phyloP scores from a whole-genome alignment of 2,329 filamentous ascomycete species.

The Scytalidium sp. region DNA sequence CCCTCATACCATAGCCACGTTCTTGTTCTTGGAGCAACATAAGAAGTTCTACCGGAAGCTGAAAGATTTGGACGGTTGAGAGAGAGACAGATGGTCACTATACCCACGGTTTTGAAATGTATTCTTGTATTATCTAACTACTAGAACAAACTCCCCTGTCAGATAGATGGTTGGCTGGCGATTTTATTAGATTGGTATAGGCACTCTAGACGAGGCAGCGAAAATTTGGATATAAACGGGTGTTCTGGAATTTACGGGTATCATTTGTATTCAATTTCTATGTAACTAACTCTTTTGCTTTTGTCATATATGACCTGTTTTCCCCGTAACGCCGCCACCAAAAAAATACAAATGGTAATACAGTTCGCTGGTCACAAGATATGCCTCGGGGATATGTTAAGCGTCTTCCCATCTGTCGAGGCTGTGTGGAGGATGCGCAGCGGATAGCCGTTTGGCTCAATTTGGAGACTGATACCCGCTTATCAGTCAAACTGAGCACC shows the following conservation, averaged over 20 bases:
- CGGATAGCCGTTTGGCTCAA: too few species aligned
- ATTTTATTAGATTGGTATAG: background rate
- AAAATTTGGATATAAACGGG: conserved; percentile 14
- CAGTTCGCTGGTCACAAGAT: conserved; percentile 1
- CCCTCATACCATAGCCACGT: conserved; percentile 83
- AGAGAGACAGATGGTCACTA: background rate
- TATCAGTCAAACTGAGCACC: too few species aligned
- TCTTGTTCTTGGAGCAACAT: conserved; percentile 83
- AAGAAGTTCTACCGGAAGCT: conserved; percentile 69
- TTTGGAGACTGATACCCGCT: too few species aligned
- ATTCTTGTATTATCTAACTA: background rate
- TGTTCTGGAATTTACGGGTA: conserved; percentile 18
- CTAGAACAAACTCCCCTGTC: background rate
- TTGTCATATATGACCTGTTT: conserved; percentile 6
- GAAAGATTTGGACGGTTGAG: conserved; percentile 22
- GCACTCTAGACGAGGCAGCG: background rate
- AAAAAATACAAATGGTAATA: conserved; percentile 16
- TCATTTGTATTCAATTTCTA: conserved; percentile 17
- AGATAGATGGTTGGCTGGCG: background rate
- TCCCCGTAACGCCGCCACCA: conserved; percentile 15
- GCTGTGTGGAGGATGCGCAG: too few species aligned
- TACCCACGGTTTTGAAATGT: background rate
- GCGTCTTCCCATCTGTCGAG: background rate
- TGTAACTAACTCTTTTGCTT: background rate
- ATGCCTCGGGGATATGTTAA: background rate